Evolutionary conservation across 805 yeast species (phyloP), one percentile per base, ranked within the genome.

Genomic region (Candida takata): DNA sequence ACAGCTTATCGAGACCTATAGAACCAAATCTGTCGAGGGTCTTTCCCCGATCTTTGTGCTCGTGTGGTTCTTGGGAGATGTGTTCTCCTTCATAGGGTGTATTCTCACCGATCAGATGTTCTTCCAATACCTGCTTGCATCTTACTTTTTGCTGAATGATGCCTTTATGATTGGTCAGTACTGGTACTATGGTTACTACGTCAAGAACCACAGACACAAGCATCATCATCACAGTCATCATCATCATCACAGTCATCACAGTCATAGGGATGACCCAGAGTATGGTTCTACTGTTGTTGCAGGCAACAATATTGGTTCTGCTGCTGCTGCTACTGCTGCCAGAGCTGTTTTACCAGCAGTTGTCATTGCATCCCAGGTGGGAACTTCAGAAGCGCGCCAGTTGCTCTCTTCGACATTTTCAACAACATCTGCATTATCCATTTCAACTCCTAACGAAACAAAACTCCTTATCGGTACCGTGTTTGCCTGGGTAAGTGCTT

Each of bases 401-500:
- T 32, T 42, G 8, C 37, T 17, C 12, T 29, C 41, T 16, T 14
- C 49, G 9, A 32, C 37, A 4, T 10, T 40, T 11, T 12, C 27
- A 8, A 6, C 27, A 7, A 14, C 18, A 27, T 14, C 29, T 9
- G 10, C 16, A 15, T 14, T 31, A 13, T 15, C 35, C 16, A 9
- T 20, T 4, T 27, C 18, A 12, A 8, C 18, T 8, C 35, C 8
- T 29, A 12, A 18, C 36, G 34, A 3, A 34, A 15, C 38, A 42
- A 16, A 32, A 33, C 3, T 30, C 3, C 18, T 27, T 23, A 34
- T 70, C 15, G 83, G 86, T 0, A 45, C 53, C 5, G 24, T 61
- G 0, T 55, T 83, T 28, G 87, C 97, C 0, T 88, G 95, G 94
- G 47, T 69, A 3, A 85, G 95, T 43, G 84, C 95, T 0, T 47